Evolutionary conservation across 2,329 filamentous ascomycete species (phyloP).

Genomic region (Aspergillus sp.): DNA sequence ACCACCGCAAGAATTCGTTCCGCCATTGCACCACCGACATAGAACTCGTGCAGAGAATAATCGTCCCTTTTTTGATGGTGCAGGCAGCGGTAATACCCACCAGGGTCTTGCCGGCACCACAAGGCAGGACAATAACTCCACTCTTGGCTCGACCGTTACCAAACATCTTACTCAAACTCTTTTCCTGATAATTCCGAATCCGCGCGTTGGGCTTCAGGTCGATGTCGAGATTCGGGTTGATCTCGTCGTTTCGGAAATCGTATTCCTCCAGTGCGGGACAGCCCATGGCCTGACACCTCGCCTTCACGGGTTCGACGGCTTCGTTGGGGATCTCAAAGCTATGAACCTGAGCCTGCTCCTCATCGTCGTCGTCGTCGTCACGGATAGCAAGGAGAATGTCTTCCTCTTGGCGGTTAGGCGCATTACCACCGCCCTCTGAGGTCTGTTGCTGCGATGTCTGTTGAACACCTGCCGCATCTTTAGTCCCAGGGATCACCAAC

Average conservation of each 20-base stretch:
- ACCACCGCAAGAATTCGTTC: constrained; percentile 96
- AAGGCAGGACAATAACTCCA: constrained; percentile 93
- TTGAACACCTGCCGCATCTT: constrained; percentile 79
- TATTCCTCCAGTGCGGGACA: constrained; percentile 93
- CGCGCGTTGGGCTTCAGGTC: constrained; percentile 82
- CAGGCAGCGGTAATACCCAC: constrained; percentile 98
- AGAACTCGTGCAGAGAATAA: constrained; percentile 90
- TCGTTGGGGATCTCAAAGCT: constrained; percentile 83
- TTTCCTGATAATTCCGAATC: constrained; percentile 92
- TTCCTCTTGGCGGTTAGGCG: constrained; percentile 40
- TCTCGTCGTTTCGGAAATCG: constrained; percentile 85
- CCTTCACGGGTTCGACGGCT: constrained; percentile 77
- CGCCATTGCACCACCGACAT: constrained; percentile 98
- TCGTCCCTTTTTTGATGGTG: constrained; percentile 92
- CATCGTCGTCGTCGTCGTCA: constrained; percentile 72
- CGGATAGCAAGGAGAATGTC: constrained; percentile 62
- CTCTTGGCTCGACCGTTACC: constrained; percentile 95
- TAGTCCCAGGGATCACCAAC: constrained; percentile 88
- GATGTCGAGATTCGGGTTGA: constrained; percentile 87
- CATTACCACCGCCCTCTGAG: constrained; percentile 30
- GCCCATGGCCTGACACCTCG: constrained; percentile 77
- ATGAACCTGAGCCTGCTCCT: constrained; percentile 82
- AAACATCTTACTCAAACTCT: constrained; percentile 98
- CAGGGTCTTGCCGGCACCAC: constrained; percentile 91
- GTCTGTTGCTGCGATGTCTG: constrained; percentile 51